Conservation (phyloP, 148 eudicot species). For the Agrostemma githago region DNA sequence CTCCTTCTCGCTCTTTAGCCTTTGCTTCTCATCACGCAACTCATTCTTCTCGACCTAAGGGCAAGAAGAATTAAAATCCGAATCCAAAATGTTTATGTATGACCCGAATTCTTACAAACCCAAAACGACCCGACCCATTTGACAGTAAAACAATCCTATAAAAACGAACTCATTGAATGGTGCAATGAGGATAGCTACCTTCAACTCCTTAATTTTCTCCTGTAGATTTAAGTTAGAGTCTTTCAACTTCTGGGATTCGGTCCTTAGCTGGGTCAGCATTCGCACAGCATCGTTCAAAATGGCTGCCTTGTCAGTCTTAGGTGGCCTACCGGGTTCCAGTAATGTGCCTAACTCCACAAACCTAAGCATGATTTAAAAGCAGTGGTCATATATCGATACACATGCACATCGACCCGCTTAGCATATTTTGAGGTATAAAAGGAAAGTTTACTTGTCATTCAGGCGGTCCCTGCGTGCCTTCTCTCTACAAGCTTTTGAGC, state of each 20-base stretch:
- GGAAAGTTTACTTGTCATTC: slow-evolving; percentile 53
- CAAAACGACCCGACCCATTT: too few relatives aligned
- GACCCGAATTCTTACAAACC: too few relatives aligned
- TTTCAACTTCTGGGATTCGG: slow-evolving; percentile 58
- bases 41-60: slow-evolving; percentile 60
- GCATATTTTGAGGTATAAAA: neutral
- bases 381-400: neutral
- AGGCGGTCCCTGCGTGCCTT: slow-evolving; percentile 72
- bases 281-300: slow-evolving; percentile 62
- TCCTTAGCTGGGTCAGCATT: slow-evolving; percentile 56
- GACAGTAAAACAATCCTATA: neutral
- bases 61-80: neutral
- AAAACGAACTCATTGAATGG: neutral
- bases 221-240: slow-evolving; percentile 55
- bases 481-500: slow-evolving; percentile 81
- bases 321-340: slow-evolving; percentile 62
- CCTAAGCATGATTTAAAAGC: slow-evolving; percentile 32
- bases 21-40: slow-evolving; percentile 76
- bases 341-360: slow-evolving; percentile 60
- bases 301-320: slow-evolving; percentile 64
- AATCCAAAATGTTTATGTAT: too few relatives aligned
- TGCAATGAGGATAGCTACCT: slow-evolving; percentile 30
- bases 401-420: neutral
- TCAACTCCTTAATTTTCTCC: slow-evolving; percentile 67
- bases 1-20: slow-evolving; percentile 72